Percentiles rank a stretch among this genome's conserved stretches.
Conservation (phyloP, 371 early-diverging fungal genomes). For the Smittium mucronatum region DNA sequence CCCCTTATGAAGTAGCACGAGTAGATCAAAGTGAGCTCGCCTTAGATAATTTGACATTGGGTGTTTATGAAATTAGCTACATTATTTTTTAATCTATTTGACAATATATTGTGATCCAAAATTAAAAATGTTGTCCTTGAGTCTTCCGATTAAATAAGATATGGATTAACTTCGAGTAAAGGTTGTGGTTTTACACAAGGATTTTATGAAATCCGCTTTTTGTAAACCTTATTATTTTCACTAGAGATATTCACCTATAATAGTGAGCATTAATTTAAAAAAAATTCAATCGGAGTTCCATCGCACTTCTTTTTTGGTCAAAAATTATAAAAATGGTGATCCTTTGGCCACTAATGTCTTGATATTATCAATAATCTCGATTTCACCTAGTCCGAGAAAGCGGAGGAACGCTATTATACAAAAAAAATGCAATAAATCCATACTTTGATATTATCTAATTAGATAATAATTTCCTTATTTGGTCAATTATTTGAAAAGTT, state of each 20-base stretch:
- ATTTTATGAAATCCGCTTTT: slow-evolving; percentile 12
- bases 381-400: slow-evolving; percentile 24
- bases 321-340: background rate
- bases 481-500: background rate
- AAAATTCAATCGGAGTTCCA: slow-evolving; percentile 9
- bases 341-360: background rate
- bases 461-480: background rate
- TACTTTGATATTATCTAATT: slow-evolving; percentile 3
- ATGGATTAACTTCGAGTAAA: background rate
- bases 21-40: slow-evolving; percentile 19
- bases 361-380: slow-evolving; percentile 16
- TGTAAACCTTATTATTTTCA: slow-evolving; percentile 10
- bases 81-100: slow-evolving; percentile 2
- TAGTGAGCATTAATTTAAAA: background rate
- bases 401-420: slow-evolving; percentile 15
- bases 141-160: background rate
- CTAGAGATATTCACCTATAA: slow-evolving; percentile 13
- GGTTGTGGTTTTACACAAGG: background rate
- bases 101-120: background rate
- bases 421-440: background rate
- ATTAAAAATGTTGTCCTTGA: background rate
- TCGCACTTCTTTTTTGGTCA: slow-evolving; percentile 15
- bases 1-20: slow-evolving; percentile 6
- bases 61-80: background rate
- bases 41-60: slow-evolving; percentile 13